phyloP scores from a whole-genome alignment of 208 protist genomes.

The Phytomonas sp. region DNA sequence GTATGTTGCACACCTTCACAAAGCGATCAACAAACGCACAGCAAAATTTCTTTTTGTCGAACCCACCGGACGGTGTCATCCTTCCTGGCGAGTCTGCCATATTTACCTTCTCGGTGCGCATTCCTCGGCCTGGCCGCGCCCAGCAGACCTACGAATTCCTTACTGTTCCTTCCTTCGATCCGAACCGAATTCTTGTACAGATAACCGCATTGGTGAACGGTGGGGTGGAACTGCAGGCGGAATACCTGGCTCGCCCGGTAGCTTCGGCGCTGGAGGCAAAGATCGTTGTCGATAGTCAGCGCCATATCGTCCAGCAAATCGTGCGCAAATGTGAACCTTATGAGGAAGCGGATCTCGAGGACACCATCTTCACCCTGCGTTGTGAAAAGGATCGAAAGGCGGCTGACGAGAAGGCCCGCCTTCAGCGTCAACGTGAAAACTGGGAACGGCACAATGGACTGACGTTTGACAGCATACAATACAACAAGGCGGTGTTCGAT shows the following conservation, averaged over 20 bases:
- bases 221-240: background rate
- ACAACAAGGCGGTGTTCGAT: slow-evolving; percentile 53
- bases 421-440: slow-evolving; percentile 16
- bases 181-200: slow-evolving; percentile 48
- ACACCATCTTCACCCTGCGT: slow-evolving; percentile 19
- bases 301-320: slow-evolving; percentile 32
- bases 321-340: slow-evolving; percentile 25
- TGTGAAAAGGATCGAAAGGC: slow-evolving; percentile 12
- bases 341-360: slow-evolving; percentile 30
- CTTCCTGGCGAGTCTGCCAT: slow-evolving; percentile 39
- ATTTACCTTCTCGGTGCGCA: slow-evolving; percentile 67
- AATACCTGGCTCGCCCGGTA: slow-evolving; percentile 9
- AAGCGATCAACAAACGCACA: slow-evolving; percentile 17
- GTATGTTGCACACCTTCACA: slow-evolving; percentile 29
- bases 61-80: slow-evolving; percentile 61
- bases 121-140: slow-evolving; percentile 37
- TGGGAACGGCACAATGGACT: slow-evolving; percentile 34
- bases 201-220: slow-evolving; percentile 18
- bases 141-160: slow-evolving; percentile 69
- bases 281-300: slow-evolving; percentile 27
- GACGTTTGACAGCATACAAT: slow-evolving; percentile 51
- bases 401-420: slow-evolving; percentile 11
- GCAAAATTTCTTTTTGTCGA: slow-evolving; percentile 55
- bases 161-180: slow-evolving; percentile 49
- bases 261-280: slow-evolving; percentile 31